Evolutionary conservation across 441 rosid genomes (phyloP).

Genomic region (Aleurites moluccanus): DNA sequence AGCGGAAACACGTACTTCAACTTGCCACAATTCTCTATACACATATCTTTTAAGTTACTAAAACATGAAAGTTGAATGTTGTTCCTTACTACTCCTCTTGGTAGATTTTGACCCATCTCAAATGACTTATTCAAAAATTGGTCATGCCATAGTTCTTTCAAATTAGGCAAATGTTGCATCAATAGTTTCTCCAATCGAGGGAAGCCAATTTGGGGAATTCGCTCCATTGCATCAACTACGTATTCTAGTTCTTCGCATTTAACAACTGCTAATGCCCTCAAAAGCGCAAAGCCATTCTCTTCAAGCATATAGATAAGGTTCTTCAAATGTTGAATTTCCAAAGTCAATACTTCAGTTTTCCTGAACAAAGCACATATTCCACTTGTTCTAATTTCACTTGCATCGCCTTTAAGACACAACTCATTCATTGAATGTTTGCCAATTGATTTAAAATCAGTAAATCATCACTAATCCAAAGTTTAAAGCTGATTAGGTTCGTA

Average conservation of each 20-base stretch:
- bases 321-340: slow-evolving; percentile 1
- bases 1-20: background rate
- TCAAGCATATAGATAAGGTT: background rate
- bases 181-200: too few species aligned
- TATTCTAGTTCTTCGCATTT: background rate
- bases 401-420: background rate
- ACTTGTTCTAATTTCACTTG: background rate
- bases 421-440: background rate
- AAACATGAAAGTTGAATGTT: background rate
- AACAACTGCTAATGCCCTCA: background rate
- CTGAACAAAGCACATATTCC: background rate
- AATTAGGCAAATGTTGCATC: too few species aligned
- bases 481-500: background rate
- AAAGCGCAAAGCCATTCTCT: background rate
- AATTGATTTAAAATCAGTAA: too few species aligned
- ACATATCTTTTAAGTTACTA: background rate
- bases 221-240: background rate
- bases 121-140: too few species aligned
- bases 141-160: too few species aligned
- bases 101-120: too few species aligned
- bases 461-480: background rate
- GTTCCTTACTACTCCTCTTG: background rate
- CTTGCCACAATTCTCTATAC: background rate
- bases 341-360: background rate
- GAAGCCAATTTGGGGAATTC: background rate